Percentiles rank a stretch among this genome's conserved stretches.
phyloP scores from a whole-genome alignment of 1,284 basidiomycete genomes.

The Ustilago bromivora region DNA sequence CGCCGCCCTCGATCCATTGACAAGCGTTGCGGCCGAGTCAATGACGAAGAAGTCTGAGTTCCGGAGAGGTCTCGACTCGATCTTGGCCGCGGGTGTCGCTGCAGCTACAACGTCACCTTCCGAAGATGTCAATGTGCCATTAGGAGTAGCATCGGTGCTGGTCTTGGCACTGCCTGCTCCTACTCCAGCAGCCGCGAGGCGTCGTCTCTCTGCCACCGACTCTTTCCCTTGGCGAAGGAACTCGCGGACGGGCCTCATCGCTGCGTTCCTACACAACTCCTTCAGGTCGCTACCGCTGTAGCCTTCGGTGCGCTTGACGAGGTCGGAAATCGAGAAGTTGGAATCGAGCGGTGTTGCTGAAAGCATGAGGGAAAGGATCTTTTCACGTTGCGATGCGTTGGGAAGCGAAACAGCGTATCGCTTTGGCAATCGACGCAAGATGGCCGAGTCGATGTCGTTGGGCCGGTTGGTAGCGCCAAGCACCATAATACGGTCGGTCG shows the following conservation, averaged over 20 bases:
- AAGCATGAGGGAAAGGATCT: conserved; percentile 86
- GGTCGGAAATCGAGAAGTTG: conserved; percentile 76
- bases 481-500: conserved; percentile 83
- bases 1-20: conserved; percentile 36
- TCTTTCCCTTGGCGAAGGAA: conserved; percentile 61
- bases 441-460: conserved; percentile 93
- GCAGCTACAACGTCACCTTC: conserved; percentile 26
- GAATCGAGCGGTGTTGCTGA: conserved; percentile 73
- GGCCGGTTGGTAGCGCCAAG: conserved; percentile 96
- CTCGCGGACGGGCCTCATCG: conserved; percentile 70
- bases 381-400: conserved; percentile 81
- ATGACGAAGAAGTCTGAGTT: conserved; percentile 66
- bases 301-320: conserved; percentile 82
- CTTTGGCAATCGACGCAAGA: conserved; percentile 95
- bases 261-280: conserved; percentile 86
- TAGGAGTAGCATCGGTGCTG: conserved; percentile 35
- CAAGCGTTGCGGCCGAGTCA: conserved; percentile 55
- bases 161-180: conserved; percentile 19
- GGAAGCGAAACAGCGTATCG: conserved; percentile 92
- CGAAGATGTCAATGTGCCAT: conserved; percentile 33
- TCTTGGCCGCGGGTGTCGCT: conserved; percentile 37
- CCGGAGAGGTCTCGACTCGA: conserved; percentile 57
- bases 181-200: conserved; percentile 30
- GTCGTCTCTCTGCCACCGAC: conserved; percentile 43
- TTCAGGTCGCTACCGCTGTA: conserved; percentile 91